Conservation (phyloP, 495 filamentous ascomycete genomes). For the Aspergillus mulundensis region DNA sequence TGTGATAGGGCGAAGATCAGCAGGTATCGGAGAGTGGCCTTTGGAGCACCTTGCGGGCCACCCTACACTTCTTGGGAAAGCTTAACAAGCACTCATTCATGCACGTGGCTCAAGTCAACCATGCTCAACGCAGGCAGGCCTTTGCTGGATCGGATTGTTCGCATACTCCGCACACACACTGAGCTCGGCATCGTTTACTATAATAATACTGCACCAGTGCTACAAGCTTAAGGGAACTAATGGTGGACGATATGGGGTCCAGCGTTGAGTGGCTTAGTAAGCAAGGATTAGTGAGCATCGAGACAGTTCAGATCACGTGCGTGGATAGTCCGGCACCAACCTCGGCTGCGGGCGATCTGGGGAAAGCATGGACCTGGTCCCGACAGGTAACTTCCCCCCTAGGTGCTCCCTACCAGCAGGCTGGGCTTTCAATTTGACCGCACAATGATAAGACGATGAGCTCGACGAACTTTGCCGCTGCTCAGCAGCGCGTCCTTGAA, state of each 20-base stretch:
- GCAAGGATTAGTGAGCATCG: no score
- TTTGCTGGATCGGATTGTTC: no score
- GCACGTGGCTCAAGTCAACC: no score
- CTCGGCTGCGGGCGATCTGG: slow-evolving; percentile 35
- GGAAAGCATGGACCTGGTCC: slow-evolving; percentile 18
- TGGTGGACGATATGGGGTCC: no score
- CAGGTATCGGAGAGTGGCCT: background rate
- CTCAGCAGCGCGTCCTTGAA: slow-evolving; percentile 76
- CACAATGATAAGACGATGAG: slow-evolving; percentile 56
- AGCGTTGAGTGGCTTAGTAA: no score
- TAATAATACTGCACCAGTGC: no score
- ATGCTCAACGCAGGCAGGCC: no score
- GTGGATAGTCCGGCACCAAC: slow-evolving; percentile 8
- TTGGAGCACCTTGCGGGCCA: background rate
- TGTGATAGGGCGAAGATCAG: background rate
- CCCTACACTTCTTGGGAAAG: background rate
- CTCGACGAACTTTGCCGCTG: slow-evolving; percentile 74
- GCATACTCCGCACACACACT: no score
- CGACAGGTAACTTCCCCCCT: no score
- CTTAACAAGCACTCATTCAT: background rate
- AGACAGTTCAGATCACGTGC: slow-evolving; percentile 29
- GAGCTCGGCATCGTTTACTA: no score
- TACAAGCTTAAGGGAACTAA: no score
- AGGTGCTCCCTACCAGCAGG: background rate
- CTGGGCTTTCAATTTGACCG: background rate